Conservation (phyloP, 345 rosid genomes). For the Carallia pectinifolia region DNA sequence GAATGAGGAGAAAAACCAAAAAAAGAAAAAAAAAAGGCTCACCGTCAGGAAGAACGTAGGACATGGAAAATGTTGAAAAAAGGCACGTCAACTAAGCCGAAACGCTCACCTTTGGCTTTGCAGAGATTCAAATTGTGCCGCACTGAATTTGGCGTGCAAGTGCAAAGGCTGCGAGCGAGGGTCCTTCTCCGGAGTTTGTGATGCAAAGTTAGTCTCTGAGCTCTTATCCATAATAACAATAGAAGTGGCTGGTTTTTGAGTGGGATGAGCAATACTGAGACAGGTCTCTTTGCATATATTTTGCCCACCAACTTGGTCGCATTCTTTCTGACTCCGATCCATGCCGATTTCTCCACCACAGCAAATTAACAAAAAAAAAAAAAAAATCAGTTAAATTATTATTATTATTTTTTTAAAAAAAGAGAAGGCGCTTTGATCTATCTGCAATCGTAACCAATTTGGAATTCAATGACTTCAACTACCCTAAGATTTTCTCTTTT, state of each 20-base stretch:
- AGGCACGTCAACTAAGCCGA: neutral
- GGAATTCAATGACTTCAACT: too few species aligned
- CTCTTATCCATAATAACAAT: conserved; percentile 6
- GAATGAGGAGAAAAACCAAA: neutral
- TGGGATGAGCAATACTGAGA: neutral
- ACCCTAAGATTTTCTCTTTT: too few species aligned
- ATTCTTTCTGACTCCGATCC: too few species aligned
- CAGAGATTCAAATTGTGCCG: conserved; percentile 17
- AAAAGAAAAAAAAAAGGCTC: too few species aligned
- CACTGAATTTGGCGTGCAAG: conserved; percentile 1
- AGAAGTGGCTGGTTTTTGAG: conserved; percentile 11
- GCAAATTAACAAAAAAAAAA: too few species aligned
- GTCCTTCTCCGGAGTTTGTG: conserved; percentile 43
- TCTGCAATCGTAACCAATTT: too few species aligned
- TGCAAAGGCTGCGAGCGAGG: conserved; percentile 13
- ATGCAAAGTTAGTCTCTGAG: conserved; percentile 14
- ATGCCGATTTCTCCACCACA: too few species aligned
- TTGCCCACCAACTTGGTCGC: neutral
- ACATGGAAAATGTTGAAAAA: too few species aligned
- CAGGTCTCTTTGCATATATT: neutral
- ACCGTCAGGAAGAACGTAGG: too few species aligned
- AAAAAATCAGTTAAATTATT: too few species aligned
- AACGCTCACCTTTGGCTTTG: conserved; percentile 20
- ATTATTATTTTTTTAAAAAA: too few species aligned
- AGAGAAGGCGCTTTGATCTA: too few species aligned